Evolutionary conservation across 768 basidiomycete species (phyloP).

Genomic region (Botryobasidium botryosum): DNA sequence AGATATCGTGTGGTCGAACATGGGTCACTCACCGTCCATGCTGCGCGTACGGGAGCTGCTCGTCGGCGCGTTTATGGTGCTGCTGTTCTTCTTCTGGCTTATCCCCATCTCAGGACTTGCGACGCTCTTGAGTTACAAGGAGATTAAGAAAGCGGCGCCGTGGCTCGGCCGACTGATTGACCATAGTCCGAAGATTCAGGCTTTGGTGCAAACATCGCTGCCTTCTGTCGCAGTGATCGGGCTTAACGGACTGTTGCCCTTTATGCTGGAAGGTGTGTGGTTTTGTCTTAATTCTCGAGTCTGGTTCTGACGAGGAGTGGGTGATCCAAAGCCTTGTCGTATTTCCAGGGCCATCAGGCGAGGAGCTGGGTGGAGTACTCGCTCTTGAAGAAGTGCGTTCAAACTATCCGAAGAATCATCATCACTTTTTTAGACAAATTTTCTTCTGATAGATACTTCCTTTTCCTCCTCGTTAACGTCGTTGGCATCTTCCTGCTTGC

Average conservation of each 20-base stretch:
- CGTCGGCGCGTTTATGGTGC: slow-evolving; percentile 46
- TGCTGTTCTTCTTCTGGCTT: slow-evolving; percentile 82
- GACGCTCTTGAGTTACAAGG: slow-evolving; percentile 74
- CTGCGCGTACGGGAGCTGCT: slow-evolving; percentile 51
- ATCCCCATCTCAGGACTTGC: slow-evolving; percentile 82
- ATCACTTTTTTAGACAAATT: slow-evolving; percentile 7
- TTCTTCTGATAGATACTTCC: slow-evolving; percentile 51
- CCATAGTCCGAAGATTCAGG: slow-evolving; percentile 57
- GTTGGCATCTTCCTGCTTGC: slow-evolving; percentile 90
- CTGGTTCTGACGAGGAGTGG: background rate
- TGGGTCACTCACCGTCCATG: slow-evolving; percentile 44
- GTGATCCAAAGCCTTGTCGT: slow-evolving; percentile 45
- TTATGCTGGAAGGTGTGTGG: slow-evolving; percentile 62
- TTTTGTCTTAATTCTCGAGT: background rate
- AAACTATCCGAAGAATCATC: background rate
- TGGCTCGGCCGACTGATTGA: slow-evolving; percentile 81
- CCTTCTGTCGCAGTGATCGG: slow-evolving; percentile 82
- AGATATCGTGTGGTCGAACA: slow-evolving; percentile 89
- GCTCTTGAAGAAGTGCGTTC: slow-evolving; percentile 67
- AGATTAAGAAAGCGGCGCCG: slow-evolving; percentile 80
- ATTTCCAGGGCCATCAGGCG: slow-evolving; percentile 79
- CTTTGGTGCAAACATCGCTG: slow-evolving; percentile 86
- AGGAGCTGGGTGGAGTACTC: slow-evolving; percentile 90
- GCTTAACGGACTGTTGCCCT: slow-evolving; percentile 78
- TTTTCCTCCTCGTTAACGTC: slow-evolving; percentile 82